These are phyloP conservation scores for Diaporthe destruens DNA, from an alignment of 2,329 filamentous ascomycete genomes.

Conservation along the genomic window DNA sequence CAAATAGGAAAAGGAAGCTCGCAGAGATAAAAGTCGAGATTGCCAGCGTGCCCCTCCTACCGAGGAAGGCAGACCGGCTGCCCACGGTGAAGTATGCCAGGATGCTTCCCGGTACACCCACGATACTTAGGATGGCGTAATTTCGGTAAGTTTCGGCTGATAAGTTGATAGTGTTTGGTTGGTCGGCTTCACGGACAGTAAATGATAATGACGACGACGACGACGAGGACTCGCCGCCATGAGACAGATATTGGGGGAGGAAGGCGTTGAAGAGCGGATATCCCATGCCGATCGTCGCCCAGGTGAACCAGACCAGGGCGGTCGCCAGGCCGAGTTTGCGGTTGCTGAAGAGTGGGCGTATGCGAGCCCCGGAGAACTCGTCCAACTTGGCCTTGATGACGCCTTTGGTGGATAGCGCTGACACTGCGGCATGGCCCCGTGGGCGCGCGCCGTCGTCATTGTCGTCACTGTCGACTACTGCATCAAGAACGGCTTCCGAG, in stretches of 20 bases:
- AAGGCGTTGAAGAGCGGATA: conserved; percentile 93
- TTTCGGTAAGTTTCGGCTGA: conserved; percentile 76
- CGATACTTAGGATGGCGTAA: conserved; percentile 83
- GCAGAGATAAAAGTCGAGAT: conserved; percentile 76
- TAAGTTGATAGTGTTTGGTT: conserved; percentile 51
- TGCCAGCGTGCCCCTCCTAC: conserved; percentile 80
- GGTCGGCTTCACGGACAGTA: conserved; percentile 49
- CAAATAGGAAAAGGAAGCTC: conserved; percentile 77
- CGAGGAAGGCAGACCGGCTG: conserved; percentile 70
- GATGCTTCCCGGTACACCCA: conserved; percentile 82
- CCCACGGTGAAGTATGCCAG: conserved; percentile 81
- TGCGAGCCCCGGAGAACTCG: conserved; percentile 75
- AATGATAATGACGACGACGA: background rate
- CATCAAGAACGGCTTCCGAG: conserved; percentile 75
- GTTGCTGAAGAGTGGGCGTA: conserved; percentile 74
- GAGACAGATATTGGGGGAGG: conserved; percentile 85
- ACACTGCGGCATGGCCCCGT: conserved; percentile 36
- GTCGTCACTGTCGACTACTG: conserved; percentile 60
- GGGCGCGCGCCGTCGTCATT: background rate
- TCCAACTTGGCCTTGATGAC: conserved; percentile 70
- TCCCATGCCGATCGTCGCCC: conserved; percentile 86
- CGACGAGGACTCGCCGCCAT: conserved; percentile 45
- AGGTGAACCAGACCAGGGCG: conserved; percentile 79
- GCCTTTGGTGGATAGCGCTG: conserved; percentile 49
- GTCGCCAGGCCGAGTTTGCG: conserved; percentile 66